Percentiles rank a stretch among this genome's conserved stretches.
phyloP scores from a whole-genome alignment of 345 rosid genomes.

The Brassica napus region DNA sequence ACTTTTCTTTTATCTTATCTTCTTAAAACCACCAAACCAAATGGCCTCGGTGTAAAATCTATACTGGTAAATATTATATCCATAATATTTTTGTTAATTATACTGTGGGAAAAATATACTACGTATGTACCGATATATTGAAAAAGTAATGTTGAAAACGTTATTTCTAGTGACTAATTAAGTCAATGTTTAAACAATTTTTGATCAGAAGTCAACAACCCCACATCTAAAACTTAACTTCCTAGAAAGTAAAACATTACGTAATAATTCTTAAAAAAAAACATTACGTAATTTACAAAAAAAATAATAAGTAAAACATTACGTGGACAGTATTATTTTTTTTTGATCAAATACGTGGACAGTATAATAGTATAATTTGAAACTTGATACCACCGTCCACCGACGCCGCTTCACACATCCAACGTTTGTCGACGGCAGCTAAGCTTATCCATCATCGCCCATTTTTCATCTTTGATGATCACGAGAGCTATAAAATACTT shows the following conservation, averaged over 20 bases:
- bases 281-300: not conserved
- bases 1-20: not conserved
- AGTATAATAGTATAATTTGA: not conserved
- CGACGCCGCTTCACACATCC: not conserved
- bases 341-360: too few species aligned
- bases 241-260: not conserved
- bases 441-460: not conserved
- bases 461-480: not conserved
- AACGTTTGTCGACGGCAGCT: not conserved
- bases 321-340: not conserved
- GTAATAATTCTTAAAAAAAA: not conserved
- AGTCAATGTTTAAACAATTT: not conserved
- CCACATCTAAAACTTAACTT: conserved; percentile 1
- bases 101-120: not conserved
- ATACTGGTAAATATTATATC: not conserved
- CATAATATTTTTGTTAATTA: not conserved
- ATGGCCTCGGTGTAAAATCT: not conserved
- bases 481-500: not conserved
- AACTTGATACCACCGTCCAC: not conserved
- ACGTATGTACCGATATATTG: not conserved
- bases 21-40: not conserved
- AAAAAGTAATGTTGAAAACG: not conserved
- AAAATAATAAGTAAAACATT: not conserved
- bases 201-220: not conserved
- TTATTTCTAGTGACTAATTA: not conserved